Percentiles rank a stretch among this genome's conserved stretches.
phyloP scores from a whole-genome alignment of 306 rosid species.

The Neltuma alba region DNA sequence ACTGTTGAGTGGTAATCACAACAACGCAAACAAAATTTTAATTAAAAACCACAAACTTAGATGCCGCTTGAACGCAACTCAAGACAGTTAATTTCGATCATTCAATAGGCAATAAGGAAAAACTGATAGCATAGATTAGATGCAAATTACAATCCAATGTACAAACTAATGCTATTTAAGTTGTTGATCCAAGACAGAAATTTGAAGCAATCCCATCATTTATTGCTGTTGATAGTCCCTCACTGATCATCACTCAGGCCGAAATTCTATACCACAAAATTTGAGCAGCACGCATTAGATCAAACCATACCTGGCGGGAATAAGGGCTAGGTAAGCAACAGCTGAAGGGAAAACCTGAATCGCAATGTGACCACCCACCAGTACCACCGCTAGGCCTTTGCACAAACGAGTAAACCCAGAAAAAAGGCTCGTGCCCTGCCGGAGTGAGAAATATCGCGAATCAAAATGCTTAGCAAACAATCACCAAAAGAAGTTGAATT shows the following conservation, averaged over 20 bases:
- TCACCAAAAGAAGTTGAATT: neutral
- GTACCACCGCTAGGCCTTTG: conserved; percentile 83
- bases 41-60: neutral
- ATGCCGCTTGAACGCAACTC: neutral
- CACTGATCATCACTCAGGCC: neutral
- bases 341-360: conserved; percentile 69
- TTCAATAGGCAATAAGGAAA: neutral
- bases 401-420: conserved; percentile 77
- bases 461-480: neutral
- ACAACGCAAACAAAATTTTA: neutral
- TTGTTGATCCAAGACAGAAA: neutral
- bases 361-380: conserved; percentile 66
- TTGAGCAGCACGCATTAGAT: neutral
- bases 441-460: neutral
- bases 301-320: conserved; percentile 71
- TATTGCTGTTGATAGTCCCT: neutral
- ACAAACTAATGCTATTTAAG: neutral
- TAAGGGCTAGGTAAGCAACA: conserved; percentile 73
- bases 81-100: neutral
- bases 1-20: too few species aligned
- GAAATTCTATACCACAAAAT: neutral
- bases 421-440: conserved; percentile 57
- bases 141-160: neutral
- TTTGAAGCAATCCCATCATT: neutral
- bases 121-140: neutral